Percentiles rank a stretch among this genome's conserved stretches.
Evolutionary conservation across 2,329 filamentous ascomycete species (phyloP).

Genomic region (Colletotrichum sp.): DNA sequence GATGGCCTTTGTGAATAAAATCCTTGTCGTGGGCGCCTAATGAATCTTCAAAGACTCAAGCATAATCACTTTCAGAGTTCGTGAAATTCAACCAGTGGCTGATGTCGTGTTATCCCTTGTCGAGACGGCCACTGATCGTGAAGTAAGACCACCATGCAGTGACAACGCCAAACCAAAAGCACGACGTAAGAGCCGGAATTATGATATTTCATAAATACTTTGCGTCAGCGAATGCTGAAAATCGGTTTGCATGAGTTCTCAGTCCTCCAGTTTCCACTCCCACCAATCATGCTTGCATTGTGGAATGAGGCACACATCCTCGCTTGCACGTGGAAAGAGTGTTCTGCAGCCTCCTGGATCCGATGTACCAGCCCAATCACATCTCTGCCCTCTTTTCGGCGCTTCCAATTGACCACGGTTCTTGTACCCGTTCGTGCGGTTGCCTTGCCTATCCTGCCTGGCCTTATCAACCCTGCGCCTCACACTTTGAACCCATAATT

Average conservation of each 20-base stretch:
- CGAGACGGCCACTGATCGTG: too few relatives aligned
- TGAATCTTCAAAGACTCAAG: not conserved
- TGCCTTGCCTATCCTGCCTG: not conserved
- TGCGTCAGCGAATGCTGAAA: too few relatives aligned
- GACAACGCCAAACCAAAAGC: too few relatives aligned
- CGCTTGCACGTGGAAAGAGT: not conserved
- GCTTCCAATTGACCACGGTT: not conserved
- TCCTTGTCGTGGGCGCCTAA: rapidly evolving
- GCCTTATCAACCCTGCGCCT: not conserved
- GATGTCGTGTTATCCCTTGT: too few relatives aligned
- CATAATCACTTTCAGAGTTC: not conserved
- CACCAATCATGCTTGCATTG: not conserved
- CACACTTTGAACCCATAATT: not conserved
- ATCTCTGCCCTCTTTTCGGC: not conserved
- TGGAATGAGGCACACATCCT: not conserved
- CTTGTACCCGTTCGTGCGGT: not conserved
- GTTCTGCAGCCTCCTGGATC: not conserved
- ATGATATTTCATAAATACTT: too few relatives aligned
- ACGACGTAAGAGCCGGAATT: too few relatives aligned
- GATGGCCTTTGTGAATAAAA: not conserved
- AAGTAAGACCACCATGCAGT: too few relatives aligned
- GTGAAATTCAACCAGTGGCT: too few relatives aligned
- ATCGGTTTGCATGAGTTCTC: too few relatives aligned
- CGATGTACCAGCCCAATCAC: not conserved
- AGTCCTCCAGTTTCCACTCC: not conserved